A percentile compares a stretch with the other conserved stretches of the same genome.
These are phyloP conservation scores for Thermochaetoides dissita DNA, from an alignment of 2,329 filamentous ascomycete species.

Conservation along the genomic window DNA sequence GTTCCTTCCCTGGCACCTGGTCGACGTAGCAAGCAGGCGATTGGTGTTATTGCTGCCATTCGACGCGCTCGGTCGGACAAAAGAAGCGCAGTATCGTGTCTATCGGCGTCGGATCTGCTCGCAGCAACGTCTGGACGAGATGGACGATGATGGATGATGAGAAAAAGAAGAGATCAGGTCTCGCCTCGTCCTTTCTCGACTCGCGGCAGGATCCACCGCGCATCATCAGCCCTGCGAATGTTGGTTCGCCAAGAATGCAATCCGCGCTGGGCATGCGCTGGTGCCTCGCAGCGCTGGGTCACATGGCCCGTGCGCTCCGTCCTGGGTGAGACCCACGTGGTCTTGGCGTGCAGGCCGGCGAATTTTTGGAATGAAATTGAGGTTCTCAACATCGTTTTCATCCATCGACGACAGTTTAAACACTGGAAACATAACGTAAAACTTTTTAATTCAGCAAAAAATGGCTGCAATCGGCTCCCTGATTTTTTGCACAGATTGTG, in stretches of 20 bases:
- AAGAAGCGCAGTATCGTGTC: neutral
- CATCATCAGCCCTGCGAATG: constrained; percentile 3
- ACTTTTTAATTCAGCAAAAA: neutral
- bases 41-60: neutral
- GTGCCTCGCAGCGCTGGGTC: neutral
- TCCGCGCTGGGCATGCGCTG: too few species aligned
- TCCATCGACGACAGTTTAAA: neutral
- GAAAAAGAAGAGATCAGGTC: too few species aligned
- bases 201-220: constrained; percentile 1
- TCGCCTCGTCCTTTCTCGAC: neutral
- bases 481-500: constrained; percentile 86
- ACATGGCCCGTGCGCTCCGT: constrained; percentile 4
- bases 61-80: neutral
- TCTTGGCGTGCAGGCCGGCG: constrained; percentile 1
- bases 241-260: constrained; percentile 2
- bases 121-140: too few species aligned
- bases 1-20: neutral
- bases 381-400: neutral
- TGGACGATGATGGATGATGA: too few species aligned
- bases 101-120: neutral
- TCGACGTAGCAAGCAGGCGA: neutral
- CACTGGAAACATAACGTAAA: too few species aligned
- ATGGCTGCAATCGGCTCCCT: constrained; percentile 88
- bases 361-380: constrained; percentile 1
- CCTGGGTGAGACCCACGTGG: neutral